A percentile compares a stretch with the other conserved stretches of the same genome.
Evolutionary conservation across 2,329 filamentous ascomycete species (phyloP).

Genomic region (Monascus ruber): DNA sequence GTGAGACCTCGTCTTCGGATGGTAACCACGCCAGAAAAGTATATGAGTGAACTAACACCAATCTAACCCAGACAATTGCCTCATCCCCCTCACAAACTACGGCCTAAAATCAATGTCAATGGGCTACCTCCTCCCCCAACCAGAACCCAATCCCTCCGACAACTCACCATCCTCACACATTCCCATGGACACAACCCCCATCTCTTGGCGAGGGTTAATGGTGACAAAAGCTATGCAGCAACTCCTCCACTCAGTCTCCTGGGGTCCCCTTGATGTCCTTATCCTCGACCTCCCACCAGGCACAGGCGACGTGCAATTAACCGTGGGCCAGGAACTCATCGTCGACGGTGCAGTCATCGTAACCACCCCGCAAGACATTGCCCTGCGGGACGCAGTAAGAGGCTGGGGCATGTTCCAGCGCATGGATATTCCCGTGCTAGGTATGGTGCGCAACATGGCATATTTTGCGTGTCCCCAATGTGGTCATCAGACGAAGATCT

Average conservation of each 20-base stretch:
- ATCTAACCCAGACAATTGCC: conserved; percentile 34
- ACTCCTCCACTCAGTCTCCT: conserved; percentile 87
- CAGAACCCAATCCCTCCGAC: conserved; percentile 13
- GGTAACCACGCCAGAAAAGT: too few relatives aligned
- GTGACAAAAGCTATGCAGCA: conserved; percentile 96
- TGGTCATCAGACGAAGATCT: conserved; percentile 60
- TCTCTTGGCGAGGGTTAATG: conserved; percentile 95
- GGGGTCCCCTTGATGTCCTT: conserved; percentile 78
- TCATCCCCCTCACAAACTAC: conserved; percentile 84
- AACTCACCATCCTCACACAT: conserved; percentile 13
- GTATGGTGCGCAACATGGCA: conserved; percentile 87
- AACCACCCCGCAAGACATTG: conserved; percentile 86
- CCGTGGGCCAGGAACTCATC: conserved; percentile 90
- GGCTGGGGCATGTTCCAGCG: conserved; percentile 89
- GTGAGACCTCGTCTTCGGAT: conserved; percentile 38
- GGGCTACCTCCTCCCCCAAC: conserved; percentile 65
- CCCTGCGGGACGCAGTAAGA: conserved; percentile 81
- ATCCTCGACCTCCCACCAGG: conserved; percentile 88
- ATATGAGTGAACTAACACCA: neutral
- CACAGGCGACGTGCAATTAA: conserved; percentile 90
- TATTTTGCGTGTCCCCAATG: conserved; percentile 74
- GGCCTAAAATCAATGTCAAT: conserved; percentile 98
- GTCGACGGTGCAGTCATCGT: conserved; percentile 76
- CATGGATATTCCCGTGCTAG: conserved; percentile 64
- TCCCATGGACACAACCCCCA: conserved; percentile 49